phyloP scores from a whole-genome alignment of 176 grass and related monocot genomes.

The Ampelocalamus luodianensis region DNA sequence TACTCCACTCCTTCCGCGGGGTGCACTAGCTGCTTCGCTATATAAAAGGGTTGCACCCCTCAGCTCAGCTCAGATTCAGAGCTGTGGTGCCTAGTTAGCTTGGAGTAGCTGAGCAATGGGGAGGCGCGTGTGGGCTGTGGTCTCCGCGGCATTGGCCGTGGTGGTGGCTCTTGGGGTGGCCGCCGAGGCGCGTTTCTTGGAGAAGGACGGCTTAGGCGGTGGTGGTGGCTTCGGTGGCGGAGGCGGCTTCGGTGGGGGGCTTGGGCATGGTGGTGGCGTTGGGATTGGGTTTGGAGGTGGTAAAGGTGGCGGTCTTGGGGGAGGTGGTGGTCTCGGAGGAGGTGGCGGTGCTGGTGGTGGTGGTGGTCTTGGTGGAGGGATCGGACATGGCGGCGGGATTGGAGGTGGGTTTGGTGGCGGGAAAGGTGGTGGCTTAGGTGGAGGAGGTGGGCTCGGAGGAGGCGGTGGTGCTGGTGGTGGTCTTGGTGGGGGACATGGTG shows the following conservation, averaged over 20 bases:
- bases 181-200: constrained; percentile 38
- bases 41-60: constrained; percentile 10
- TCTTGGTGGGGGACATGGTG: background rate
- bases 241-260: constrained; percentile 8
- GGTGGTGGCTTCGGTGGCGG: constrained; percentile 22
- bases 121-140: constrained; percentile 10
- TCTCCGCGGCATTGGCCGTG: constrained; percentile 28
- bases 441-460: background rate
- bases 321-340: background rate
- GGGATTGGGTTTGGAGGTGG: constrained; percentile 39
- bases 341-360: constrained; percentile 34
- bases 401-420: constrained; percentile 29
- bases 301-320: constrained; percentile 29
- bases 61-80: background rate
- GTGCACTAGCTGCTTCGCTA: constrained; percentile 1
- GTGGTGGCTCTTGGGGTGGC: constrained; percentile 17
- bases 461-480: background rate
- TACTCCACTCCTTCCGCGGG: background rate
- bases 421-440: background rate
- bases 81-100: background rate
- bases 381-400: background rate
- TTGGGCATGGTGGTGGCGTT: background rate
- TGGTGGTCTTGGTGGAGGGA: background rate
- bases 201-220: constrained; percentile 45
- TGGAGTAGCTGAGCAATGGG: constrained; percentile 8